Evolutionary conservation across 2,329 filamentous ascomycete genomes (phyloP).

Genomic region (Neonectria punicea): DNA sequence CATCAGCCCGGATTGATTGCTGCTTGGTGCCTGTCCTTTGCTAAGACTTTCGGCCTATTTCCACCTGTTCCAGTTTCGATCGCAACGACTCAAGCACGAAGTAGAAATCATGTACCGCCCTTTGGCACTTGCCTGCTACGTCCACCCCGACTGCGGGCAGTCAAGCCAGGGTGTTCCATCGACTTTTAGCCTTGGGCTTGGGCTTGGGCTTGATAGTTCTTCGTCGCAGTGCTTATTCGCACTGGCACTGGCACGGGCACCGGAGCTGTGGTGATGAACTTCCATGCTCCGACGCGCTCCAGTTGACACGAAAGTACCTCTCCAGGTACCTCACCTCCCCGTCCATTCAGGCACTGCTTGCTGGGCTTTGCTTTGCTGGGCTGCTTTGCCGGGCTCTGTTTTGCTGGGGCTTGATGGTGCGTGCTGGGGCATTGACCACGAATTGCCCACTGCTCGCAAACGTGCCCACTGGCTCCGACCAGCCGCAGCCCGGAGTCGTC

Average conservation of each 20-base stretch:
- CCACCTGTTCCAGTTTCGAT: background rate
- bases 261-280: constrained; percentile 17
- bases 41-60: background rate
- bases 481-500: constrained; percentile 27
- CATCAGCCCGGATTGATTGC: background rate
- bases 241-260: background rate
- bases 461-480: constrained; percentile 32
- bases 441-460: constrained; percentile 23
- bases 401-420: constrained; percentile 23
- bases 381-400: constrained; percentile 15
- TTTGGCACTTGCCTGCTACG: constrained; percentile 8
- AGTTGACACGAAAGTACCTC: constrained; percentile 21
- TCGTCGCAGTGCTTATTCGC: constrained; percentile 28
- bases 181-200: constrained; percentile 17
- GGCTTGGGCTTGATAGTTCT: constrained; percentile 10
- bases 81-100: background rate
- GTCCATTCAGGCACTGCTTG: constrained; percentile 32
- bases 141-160: constrained; percentile 3
- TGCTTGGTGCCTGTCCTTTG: background rate
- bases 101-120: background rate
- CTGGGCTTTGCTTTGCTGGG: constrained; percentile 7
- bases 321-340: constrained; percentile 22
- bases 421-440: constrained; percentile 41
- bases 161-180: constrained; percentile 12
- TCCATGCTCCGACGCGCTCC: constrained; percentile 11